Conservation (phyloP, 2,329 filamentous ascomycete genomes). For the Claviceps quebecensis region DNA sequence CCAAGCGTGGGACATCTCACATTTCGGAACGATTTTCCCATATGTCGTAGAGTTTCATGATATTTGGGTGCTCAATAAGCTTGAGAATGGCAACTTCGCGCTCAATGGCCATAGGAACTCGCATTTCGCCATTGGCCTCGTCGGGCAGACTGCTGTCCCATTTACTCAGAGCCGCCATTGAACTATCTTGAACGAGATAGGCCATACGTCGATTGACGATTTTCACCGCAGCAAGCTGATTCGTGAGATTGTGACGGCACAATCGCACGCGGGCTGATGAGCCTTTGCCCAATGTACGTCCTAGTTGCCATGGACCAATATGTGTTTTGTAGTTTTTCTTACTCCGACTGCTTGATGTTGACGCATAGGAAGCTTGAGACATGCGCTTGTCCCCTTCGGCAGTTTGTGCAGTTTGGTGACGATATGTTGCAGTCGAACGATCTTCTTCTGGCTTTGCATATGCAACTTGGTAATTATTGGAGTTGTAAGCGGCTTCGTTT, state of each 20-base stretch:
- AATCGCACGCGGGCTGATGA: conserved; percentile 79
- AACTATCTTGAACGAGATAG: conserved; percentile 70
- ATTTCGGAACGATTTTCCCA: conserved; percentile 96
- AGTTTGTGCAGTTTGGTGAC: conserved; percentile 14
- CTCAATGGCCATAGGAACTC: conserved; percentile 79
- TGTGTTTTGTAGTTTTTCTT: conserved; percentile 48
- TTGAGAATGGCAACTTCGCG: conserved; percentile 96
- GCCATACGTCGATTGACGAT: conserved; percentile 80
- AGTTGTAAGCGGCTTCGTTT: conserved; percentile 4
- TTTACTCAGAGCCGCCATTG: conserved; percentile 68
- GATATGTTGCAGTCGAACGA: background rate
- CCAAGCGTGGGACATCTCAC: conserved; percentile 37
- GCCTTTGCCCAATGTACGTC: conserved; percentile 76
- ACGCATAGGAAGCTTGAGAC: conserved; percentile 28
- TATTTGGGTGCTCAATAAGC: conserved; percentile 85
- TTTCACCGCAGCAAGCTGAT: conserved; percentile 81
- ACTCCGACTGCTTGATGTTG: conserved; percentile 25
- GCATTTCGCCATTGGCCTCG: conserved; percentile 45
- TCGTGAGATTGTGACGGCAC: conserved; percentile 65
- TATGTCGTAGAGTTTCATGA: conserved; percentile 88
- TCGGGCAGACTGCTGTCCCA: conserved; percentile 47
- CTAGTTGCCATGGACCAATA: conserved; percentile 88
- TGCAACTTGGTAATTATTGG: conserved; percentile 3
- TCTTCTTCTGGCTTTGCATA: conserved; percentile 1
- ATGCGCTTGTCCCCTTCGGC: conserved; percentile 22